Base-by-base conservation (phyloP, 148 eudicot species). In the Vaccinium corymbosum region DNA sequence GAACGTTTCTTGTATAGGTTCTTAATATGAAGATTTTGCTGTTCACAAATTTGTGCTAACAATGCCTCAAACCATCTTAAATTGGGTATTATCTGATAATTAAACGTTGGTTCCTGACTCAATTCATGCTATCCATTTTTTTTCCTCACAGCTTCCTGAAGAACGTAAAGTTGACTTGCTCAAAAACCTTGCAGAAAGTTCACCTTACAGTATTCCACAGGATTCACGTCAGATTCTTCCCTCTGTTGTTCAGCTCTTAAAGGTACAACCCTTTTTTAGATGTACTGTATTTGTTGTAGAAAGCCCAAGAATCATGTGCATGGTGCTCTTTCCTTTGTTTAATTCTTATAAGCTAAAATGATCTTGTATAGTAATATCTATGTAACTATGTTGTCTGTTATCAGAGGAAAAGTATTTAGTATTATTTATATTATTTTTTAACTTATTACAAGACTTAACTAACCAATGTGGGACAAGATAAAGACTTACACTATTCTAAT, bases 101-200 rank as follows among this genome's bases (percentile, higher is more conserved):
- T 32, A 25, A 51, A 14, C 49, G 17, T 73, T 52, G 78, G 68
- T 74, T 49, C 62, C 49, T 61, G 73, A 49, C 32, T 4, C 27
- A 35, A 12, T 76, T 56, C 1, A 4, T 68, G 46, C 12, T 76
- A 17, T 17, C 55, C 3, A 12, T 79, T 59, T 75, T 16, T 61
- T 79, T 76, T 76, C 62, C 48, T 85, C 51, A 48, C 93, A 96
- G 99, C 94, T 96, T 84, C 98, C 98, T 42, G 97, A 94, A 89
- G 95, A 91, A 79, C 97, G 95, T 70, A 93, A 91, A 90, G 89
- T 93, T 76, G 99, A 93, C 88, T 85, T 96, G 86, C 95, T 96
- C 68, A 96, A 96, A 88, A 92, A 92, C 90, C 93, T 96, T 75
- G 99, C 99, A 55, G 99, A 96, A 88, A 89, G 97, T 86, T 93